A percentile compares a stretch with the other conserved stretches of the same genome.
phyloP scores from a whole-genome alignment of 1,284 basidiomycete species.

The Cutaneotrichosporon cavernicola region DNA sequence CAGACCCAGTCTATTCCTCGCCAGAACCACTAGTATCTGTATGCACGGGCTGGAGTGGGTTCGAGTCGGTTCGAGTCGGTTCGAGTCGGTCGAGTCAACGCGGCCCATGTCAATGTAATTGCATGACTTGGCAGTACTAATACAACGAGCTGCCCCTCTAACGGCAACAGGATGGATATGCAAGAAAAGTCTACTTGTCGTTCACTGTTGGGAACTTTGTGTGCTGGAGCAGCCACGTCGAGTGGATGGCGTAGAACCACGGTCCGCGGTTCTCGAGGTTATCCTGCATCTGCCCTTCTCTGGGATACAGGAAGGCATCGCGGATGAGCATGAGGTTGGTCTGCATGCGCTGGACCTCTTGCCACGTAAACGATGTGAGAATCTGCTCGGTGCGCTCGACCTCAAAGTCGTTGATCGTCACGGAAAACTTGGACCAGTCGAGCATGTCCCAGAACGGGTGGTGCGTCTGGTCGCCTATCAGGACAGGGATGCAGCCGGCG shows the following conservation, averaged over 20 bases:
- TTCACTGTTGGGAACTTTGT: constrained; percentile 8
- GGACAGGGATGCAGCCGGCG: constrained; percentile 53
- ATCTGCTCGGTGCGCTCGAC: constrained; percentile 46
- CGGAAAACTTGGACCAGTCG: constrained; percentile 49
- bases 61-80: too few species aligned
- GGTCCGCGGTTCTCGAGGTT: constrained; percentile 31
- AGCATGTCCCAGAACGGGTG: constrained; percentile 50
- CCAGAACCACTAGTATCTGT: constrained; percentile 43
- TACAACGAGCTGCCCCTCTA: constrained; percentile 10
- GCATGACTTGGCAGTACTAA: not conserved
- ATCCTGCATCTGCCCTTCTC: constrained; percentile 30
- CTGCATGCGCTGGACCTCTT: constrained; percentile 41
- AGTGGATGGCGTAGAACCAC: constrained; percentile 45
- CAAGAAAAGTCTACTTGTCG: not conserved
- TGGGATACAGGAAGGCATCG: constrained; percentile 50
- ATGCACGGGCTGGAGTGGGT: too few species aligned
- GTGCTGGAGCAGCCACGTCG: constrained; percentile 31
- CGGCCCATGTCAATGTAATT: not conserved
- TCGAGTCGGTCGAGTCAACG: too few species aligned
- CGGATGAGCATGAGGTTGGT: constrained; percentile 50
- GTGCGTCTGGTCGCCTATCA: constrained; percentile 44
- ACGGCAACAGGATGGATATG: not conserved
- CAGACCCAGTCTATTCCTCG: constrained; percentile 44
- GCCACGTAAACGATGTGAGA: constrained; percentile 37
- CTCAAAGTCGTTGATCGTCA: constrained; percentile 42